phyloP scores from a whole-genome alignment of 2,329 filamentous ascomycete species.

The Trichoderma koningiopsis region DNA sequence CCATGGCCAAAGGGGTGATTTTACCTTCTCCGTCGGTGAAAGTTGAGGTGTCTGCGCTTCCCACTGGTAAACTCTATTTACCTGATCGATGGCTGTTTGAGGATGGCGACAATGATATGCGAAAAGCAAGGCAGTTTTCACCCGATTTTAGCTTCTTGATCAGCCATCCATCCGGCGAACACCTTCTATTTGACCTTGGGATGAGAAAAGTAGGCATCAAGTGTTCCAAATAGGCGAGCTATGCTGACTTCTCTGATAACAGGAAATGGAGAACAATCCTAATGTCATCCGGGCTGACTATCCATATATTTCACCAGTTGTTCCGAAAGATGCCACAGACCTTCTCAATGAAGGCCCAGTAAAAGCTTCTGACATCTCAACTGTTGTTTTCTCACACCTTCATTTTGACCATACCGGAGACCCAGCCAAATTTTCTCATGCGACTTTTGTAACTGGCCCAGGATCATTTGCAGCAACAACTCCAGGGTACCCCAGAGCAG shows the following conservation, averaged over 20 bases:
- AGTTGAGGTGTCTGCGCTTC: constrained; percentile 10
- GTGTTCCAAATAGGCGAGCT: too few species aligned
- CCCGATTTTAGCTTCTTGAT: constrained; percentile 15
- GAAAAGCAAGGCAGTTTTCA: constrained; percentile 7
- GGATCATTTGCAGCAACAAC: constrained; percentile 2
- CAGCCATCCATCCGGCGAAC: not conserved
- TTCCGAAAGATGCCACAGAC: constrained; percentile 8
- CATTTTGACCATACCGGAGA: constrained; percentile 17
- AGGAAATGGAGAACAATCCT: constrained; percentile 13
- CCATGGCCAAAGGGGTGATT: not conserved
- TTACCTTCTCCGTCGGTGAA: not conserved
- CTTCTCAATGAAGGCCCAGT: constrained; percentile 7
- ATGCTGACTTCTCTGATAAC: not conserved
- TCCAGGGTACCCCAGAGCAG: constrained; percentile 1
- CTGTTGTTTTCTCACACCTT: constrained; percentile 14
- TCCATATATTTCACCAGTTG: constrained; percentile 4
- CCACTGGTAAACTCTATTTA: constrained; percentile 9
- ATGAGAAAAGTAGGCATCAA: not conserved
- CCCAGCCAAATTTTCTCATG: constrained; percentile 7
- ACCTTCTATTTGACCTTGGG: constrained; percentile 2
- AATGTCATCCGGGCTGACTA: constrained; percentile 5
- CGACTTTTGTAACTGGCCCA: constrained; percentile 1
- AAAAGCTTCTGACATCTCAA: not conserved
- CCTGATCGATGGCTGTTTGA: constrained; percentile 16
- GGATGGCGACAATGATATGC: constrained; percentile 8